Evolutionary conservation across 1,284 basidiomycete species (phyloP).

Genomic region (Chalciporus piperatoides): DNA sequence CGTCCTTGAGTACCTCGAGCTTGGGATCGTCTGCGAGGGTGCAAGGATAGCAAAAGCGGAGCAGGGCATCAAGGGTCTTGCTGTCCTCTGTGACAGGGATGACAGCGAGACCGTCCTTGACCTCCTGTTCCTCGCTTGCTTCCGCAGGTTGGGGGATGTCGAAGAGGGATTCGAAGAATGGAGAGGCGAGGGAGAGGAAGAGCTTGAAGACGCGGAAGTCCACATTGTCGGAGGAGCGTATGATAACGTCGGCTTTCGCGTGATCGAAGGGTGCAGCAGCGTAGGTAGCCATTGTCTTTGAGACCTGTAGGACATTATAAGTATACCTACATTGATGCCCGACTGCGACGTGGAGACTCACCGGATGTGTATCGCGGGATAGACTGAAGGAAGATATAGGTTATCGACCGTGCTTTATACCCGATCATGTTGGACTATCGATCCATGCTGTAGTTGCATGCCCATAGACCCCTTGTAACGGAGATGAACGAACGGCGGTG

Average conservation of each 20-base stretch:
- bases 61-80: conserved; percentile 17
- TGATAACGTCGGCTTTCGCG: conserved; percentile 35
- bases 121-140: conserved; percentile 9
- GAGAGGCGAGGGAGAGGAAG: conserved; percentile 42
- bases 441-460: too few relatives aligned
- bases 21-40: conserved; percentile 23
- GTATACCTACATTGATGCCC: too few relatives aligned
- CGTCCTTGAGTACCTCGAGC: conserved; percentile 13
- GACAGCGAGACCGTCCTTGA: conserved; percentile 22
- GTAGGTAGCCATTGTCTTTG: conserved; percentile 4
- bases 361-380: too few relatives aligned
- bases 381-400: too few relatives aligned
- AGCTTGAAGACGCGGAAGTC: conserved; percentile 45
- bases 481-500: too few relatives aligned
- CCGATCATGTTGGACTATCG: too few relatives aligned
- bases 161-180: conserved; percentile 35
- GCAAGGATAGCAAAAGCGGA: conserved; percentile 27
- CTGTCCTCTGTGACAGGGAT: conserved; percentile 17
- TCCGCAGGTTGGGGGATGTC: conserved; percentile 37
- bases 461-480: too few relatives aligned
- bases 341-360: too few relatives aligned
- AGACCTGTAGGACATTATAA: too few relatives aligned
- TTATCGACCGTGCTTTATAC: too few relatives aligned
- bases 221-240: conserved; percentile 45
- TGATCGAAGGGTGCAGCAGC: conserved; percentile 28